These are phyloP conservation scores for Colletotrichum destructivum DNA, from an alignment of 2,329 filamentous ascomycete species.

Conservation along the genomic window DNA sequence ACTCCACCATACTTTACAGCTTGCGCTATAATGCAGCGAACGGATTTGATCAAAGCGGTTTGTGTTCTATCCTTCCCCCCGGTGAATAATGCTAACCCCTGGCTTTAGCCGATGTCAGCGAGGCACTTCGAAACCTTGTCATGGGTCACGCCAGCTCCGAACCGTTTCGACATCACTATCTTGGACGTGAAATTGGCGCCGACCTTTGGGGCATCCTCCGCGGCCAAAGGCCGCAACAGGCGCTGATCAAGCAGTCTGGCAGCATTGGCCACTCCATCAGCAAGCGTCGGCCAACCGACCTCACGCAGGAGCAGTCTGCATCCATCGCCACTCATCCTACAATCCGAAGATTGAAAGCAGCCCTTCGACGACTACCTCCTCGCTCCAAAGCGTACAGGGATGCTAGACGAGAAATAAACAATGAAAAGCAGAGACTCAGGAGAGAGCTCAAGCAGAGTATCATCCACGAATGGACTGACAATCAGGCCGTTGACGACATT, in stretches of 20 bases:
- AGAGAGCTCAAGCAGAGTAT: slow-evolving; percentile 40
- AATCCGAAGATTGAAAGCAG: not conserved
- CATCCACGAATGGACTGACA: slow-evolving; percentile 40
- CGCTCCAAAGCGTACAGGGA: slow-evolving; percentile 25
- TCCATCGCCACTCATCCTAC: not conserved
- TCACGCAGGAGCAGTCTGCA: not conserved
- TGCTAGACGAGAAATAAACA: slow-evolving; percentile 20
- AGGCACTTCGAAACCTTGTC: not conserved
- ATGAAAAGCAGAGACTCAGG: slow-evolving; percentile 43
- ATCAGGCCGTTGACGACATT: slow-evolving; percentile 45
- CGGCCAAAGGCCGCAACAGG: not conserved
- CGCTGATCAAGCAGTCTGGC: not conserved
- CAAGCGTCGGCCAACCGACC: not conserved
- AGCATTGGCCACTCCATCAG: slow-evolving; percentile 1
- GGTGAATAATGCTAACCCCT: not conserved
- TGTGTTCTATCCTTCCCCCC: not conserved
- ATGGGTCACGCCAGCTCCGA: not conserved
- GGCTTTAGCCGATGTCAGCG: not conserved
- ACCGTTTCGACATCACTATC: slow-evolving; percentile 5
- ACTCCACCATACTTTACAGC: not conserved
- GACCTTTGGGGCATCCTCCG: not conserved
- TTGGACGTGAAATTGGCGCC: not conserved
- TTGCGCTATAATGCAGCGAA: not conserved
- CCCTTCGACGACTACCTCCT: not conserved
- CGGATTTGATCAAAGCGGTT: not conserved